Evolutionary conservation across 164 flowering plant species (phyloP), one percentile per base, ranked within the genome.

Genomic region (Tetracentron sinense): DNA sequence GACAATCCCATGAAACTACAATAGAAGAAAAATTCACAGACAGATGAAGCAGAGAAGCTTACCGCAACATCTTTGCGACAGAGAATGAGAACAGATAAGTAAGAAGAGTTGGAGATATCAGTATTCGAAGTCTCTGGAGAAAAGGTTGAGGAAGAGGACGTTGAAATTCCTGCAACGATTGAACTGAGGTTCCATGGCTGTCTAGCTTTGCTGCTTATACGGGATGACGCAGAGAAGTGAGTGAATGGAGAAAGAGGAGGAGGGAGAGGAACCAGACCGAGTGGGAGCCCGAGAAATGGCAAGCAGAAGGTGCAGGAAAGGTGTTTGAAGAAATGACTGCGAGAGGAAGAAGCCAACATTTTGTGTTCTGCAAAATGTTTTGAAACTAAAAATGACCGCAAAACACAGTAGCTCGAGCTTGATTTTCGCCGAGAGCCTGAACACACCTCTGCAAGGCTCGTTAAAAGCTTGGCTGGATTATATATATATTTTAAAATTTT

Each of bases 21-120:
- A 17, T 35, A 2, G 31, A 57, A 55, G 1, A 7, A 7, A 27
- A 29, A 28, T 50, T n/a, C 17, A 31, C 7, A 11, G 57, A 35
- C 3, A 3, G 52, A 54, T 57, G 31, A 26, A 25, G 19, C 47
- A 26, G 31, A 23, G 20, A 74, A 47, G 49, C 78, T 75, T 22
- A 88, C 90, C 21, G 78, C 78, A 33, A 66, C 66, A 61, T 81
- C 62, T 73, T 66, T 75, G 17, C 60, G 78, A 54, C 95, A 85
- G 26, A 26, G 73, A 65, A 88, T 73, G 46, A 73, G 80, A 59
- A 82, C 91, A 23, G 88, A 81, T 14, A 75, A 72, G 72, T 80
- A 88, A 69, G 85, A 61, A 35, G 82, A 49, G 4, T 77, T 6
- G 35, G 62, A 50, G 22, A 76, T 1, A 28, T 60, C 61, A 19